A percentile compares a stretch with the other conserved stretches of the same genome.
Evolutionary conservation across 2,329 filamentous ascomycete species (phyloP).

Genomic region (Exophiala sideris): DNA sequence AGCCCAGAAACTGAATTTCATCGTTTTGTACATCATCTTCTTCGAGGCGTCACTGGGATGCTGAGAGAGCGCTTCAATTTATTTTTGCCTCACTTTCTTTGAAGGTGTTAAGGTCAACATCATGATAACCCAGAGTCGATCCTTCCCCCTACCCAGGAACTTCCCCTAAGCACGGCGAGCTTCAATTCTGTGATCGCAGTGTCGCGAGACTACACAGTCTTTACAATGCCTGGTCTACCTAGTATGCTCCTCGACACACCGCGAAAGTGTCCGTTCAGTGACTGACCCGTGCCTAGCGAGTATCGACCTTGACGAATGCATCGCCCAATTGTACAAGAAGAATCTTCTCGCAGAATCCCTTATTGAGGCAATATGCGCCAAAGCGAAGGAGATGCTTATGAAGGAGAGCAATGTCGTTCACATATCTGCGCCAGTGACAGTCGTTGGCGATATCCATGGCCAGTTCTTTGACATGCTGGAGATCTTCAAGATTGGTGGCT

Average conservation of each 20-base stretch:
- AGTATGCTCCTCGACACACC: conserved; percentile 8
- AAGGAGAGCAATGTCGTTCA: conserved; percentile 99
- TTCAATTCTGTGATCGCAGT: neutral
- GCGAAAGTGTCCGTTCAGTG: neutral
- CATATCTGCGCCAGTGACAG: conserved; percentile 89
- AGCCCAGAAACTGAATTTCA: neutral
- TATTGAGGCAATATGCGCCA: conserved; percentile 98
- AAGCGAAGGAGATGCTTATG: conserved; percentile 98
- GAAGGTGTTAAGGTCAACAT: neutral
- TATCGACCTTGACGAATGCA: conserved; percentile 98
- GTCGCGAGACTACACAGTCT: neutral
- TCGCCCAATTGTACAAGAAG: conserved; percentile 92
- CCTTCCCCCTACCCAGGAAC: conserved; percentile 6
- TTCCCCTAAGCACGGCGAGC: conserved; percentile 3
- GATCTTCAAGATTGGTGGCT: conserved; percentile 97
- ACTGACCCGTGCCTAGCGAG: conserved; percentile 59
- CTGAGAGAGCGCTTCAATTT: neutral
- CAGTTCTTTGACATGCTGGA: conserved; percentile 99
- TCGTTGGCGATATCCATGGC: conserved; percentile 97
- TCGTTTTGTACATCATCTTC: neutral
- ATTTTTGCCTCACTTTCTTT: neutral
- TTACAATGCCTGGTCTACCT: conserved; percentile 27
- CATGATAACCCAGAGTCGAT: conserved; percentile 9
- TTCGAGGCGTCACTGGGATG: neutral
- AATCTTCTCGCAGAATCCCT: conserved; percentile 96